Base-by-base conservation (phyloP, 768 basidiomycete species). In the Lentinula sp. region DNA sequence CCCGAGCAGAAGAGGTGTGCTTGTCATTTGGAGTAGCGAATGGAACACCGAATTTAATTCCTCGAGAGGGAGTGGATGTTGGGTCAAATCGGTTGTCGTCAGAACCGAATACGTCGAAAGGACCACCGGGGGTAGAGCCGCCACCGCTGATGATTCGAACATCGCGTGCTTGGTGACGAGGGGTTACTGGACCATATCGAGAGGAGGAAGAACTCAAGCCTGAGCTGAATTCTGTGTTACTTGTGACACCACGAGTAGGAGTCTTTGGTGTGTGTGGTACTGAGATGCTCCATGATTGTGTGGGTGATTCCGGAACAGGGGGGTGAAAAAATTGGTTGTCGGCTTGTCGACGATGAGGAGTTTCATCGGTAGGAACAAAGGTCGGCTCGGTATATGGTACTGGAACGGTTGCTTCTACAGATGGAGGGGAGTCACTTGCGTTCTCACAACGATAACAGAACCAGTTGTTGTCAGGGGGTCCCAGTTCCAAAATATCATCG, bases 381-480 rank as follows among this genome's bases (percentile, higher is more conserved):
- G 81, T 90, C 0, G 90, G 90, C 67, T 90, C 88, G 9, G 74
- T 73, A 5, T 71, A 65, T n/a, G 73, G 68, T 9, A 59, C 46
- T 20, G 60, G 64, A 18, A 67, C 68, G 10, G 61, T 65, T 36
- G 76, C 75, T 46, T 72, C 69, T 57, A 74, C 74, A 9, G 74
- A 72, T 2, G 77, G 76, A 10, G 76, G 77, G 28, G 79, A 78
- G 9, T 76, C 74, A 39, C 76, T 78, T 49, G 76, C 72, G 35
- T 72, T 63, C 64, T 82, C 68, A 66, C 91, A 85, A 61, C 77
- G 74, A 56, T 76, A 70, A 71, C 90, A 88, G 71, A 81, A 93
- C 91, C 91, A 94, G 1, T 84, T 84, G 65, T 91, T 90, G 66
- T 91, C 88, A 67, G 90, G 89, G 53, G 73, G 81, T 6, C 90